These are phyloP conservation scores for Trametes versicolor DNA, from an alignment of 1,284 basidiomycete species.

Conservation along the genomic window DNA sequence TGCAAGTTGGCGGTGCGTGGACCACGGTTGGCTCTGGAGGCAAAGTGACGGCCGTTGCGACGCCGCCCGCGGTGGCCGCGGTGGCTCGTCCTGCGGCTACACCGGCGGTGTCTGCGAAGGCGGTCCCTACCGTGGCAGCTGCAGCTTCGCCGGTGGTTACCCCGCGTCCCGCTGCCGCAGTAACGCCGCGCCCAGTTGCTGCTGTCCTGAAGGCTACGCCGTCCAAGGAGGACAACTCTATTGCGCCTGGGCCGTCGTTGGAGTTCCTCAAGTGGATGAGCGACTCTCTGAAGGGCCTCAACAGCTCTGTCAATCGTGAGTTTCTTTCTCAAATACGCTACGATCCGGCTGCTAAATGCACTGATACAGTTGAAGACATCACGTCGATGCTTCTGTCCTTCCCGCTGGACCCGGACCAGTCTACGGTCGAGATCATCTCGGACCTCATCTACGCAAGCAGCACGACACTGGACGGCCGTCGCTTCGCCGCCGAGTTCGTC, in stretches of 20 bases:
- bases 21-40: slow-evolving; percentile 86
- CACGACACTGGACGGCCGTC: slow-evolving; percentile 92
- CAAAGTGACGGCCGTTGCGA: slow-evolving; percentile 55
- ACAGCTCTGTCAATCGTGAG: slow-evolving; percentile 82
- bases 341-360: slow-evolving; percentile 20
- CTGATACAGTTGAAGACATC: slow-evolving; percentile 85
- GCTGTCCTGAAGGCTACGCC: slow-evolving; percentile 53
- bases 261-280: slow-evolving; percentile 96
- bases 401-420: slow-evolving; percentile 86
- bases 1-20: slow-evolving; percentile 72
- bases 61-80: slow-evolving; percentile 27
- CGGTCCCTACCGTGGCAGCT: slow-evolving; percentile 35
- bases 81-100: slow-evolving; percentile 41
- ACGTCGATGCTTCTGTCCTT: slow-evolving; percentile 92
- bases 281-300: slow-evolving; percentile 89
- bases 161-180: slow-evolving; percentile 48
- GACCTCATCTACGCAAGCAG: slow-evolving; percentile 95
- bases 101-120: slow-evolving; percentile 42
- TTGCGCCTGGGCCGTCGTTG: slow-evolving; percentile 70
- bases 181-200: slow-evolving; percentile 39
- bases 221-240: slow-evolving; percentile 65
- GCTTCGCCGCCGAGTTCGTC: slow-evolving; percentile 94
- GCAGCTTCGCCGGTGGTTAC: slow-evolving; percentile 38
- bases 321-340: slow-evolving; percentile 30
- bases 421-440: slow-evolving; percentile 88